Evolutionary conservation across 129 eudicot genomes (phyloP), one percentile per base, ranked within the genome.

Genomic region (Saposhnikovia divaricata): DNA sequence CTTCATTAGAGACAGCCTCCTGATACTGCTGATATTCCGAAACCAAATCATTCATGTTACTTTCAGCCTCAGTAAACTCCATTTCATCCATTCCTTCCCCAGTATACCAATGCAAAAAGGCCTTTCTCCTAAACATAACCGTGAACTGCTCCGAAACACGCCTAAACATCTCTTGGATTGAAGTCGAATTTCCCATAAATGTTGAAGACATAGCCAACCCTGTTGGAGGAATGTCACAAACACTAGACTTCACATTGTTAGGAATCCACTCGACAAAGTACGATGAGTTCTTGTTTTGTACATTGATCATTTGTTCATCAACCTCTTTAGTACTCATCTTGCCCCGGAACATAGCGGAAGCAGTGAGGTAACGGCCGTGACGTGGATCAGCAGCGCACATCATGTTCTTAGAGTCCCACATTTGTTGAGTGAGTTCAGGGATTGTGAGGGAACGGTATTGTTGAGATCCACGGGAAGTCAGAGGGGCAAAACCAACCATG

Each of bases 1-100:
- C 78, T 5, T 75, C 78, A 46, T 75, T 19, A 8, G 59, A 10
- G 40, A 75, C 78, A 27, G 78, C 78, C 40, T 75, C 78, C 18
- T 75, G 78, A 27, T 75, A 75, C 78, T 75, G 78, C 61, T 75
- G 78, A 75, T 75, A 75, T 61, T 75, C 78, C 14, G 78, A 75
- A 28, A 75, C 78, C 78, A 75, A 75, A 34, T 75, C 78, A 28
- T 75, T 75, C 78, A 75, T 75, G 51, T 75, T 75, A 28, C 78
- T 75, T 48, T 75, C 78, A 34, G 78, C 78, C 25, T 75, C 78
- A 1, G 78, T 75, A 28, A 75, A 75, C 57, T 75, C 78, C 78
- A 75, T 75, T 31, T 75, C 78, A 27, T 75, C 78, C 78, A 75
- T 75, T 75, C 78, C 78, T 75, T 75, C 78, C 1, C 78, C 78